A percentile compares a stretch with the other conserved stretches of the same genome.
Evolutionary conservation across 1,139 yeast species (phyloP).

Genomic region (Geotrichum phurueaensis): DNA sequence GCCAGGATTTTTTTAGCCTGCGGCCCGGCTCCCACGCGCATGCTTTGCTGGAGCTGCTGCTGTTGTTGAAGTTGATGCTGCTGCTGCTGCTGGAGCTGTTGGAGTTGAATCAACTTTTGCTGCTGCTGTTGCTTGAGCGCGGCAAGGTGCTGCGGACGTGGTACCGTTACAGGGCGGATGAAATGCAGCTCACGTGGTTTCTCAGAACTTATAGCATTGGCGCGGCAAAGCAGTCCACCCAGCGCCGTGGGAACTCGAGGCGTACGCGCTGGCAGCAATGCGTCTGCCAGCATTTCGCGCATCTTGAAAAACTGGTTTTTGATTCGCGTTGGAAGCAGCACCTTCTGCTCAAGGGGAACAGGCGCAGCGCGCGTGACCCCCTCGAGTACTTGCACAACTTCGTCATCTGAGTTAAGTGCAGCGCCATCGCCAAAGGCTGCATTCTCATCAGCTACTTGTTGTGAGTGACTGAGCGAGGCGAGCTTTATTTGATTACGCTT

Average conservation of each 20-base stretch:
- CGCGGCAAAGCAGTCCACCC: slow-evolving; percentile 15
- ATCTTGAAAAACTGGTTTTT: slow-evolving; percentile 69
- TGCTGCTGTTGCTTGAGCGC: slow-evolving; percentile 36
- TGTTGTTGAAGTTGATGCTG: slow-evolving; percentile 37
- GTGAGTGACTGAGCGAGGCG: slow-evolving; percentile 41
- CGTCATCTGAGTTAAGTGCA: slow-evolving; percentile 64
- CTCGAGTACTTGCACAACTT: slow-evolving; percentile 80
- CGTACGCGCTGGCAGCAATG: slow-evolving; percentile 23
- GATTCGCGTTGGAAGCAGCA: slow-evolving; percentile 60
- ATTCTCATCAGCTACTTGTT: slow-evolving; percentile 30
- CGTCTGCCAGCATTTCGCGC: slow-evolving; percentile 44
- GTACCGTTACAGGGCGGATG: slow-evolving; percentile 10
- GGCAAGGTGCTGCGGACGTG: slow-evolving; percentile 22
- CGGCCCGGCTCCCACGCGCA: neutral
- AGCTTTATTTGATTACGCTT: slow-evolving; percentile 85
- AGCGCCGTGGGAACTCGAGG: slow-evolving; percentile 3
- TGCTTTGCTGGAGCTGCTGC: slow-evolving; percentile 4
- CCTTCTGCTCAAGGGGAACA: slow-evolving; percentile 71
- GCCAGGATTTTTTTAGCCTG: neutral
- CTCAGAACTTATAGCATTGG: slow-evolving; percentile 11
- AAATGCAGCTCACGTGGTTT: slow-evolving; percentile 12
- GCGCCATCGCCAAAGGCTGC: slow-evolving; percentile 25
- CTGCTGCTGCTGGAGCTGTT: slow-evolving; percentile 31
- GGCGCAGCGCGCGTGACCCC: slow-evolving; percentile 79
- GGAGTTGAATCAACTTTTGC: slow-evolving; percentile 4